Evolutionary conservation across 345 rosid species (phyloP).

Genomic region (Aethionema arabicum): DNA sequence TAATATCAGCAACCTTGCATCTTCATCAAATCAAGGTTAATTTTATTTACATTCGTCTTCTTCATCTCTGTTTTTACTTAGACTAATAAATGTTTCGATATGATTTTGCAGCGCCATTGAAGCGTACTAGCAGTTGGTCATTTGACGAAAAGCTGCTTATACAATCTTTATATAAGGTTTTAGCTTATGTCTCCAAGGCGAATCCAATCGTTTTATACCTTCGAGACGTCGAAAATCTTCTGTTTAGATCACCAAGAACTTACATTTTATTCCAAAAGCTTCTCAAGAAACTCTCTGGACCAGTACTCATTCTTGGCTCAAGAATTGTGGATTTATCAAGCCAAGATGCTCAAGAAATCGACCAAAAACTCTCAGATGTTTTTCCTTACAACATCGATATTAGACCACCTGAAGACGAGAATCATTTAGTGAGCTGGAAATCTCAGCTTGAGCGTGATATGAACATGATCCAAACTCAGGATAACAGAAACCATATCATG

Average conservation of each 20-base stretch:
- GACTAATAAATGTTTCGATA: background rate
- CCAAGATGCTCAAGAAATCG: constrained; percentile 50
- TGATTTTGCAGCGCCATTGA: constrained; percentile 52
- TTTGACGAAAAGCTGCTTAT: constrained; percentile 87
- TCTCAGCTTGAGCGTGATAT: constrained; percentile 89
- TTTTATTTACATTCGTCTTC: background rate
- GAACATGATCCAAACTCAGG: constrained; percentile 90
- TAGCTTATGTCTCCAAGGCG: constrained; percentile 72
- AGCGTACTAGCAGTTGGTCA: constrained; percentile 65
- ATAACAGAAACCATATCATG: constrained; percentile 80
- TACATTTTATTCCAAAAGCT: constrained; percentile 75
- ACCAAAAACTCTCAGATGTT: constrained; percentile 59
- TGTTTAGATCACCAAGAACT: constrained; percentile 64
- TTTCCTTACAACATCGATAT: constrained; percentile 91
- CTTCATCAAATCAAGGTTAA: constrained; percentile 57
- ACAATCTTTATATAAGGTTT: constrained; percentile 81
- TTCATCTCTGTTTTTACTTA: background rate
- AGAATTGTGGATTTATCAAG: constrained; percentile 51
- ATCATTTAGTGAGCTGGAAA: constrained; percentile 83
- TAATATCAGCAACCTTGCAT: constrained; percentile 54
- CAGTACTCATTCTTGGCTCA: constrained; percentile 85
- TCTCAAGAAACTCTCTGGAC: constrained; percentile 70
- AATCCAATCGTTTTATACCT: constrained; percentile 74
- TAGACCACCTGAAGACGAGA: constrained; percentile 85
- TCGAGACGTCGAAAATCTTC: constrained; percentile 69